A percentile compares a stretch with the other conserved stretches of the same genome.
phyloP scores from a whole-genome alignment of 164 flowering plant genomes.

The Brasenia schreberi region DNA sequence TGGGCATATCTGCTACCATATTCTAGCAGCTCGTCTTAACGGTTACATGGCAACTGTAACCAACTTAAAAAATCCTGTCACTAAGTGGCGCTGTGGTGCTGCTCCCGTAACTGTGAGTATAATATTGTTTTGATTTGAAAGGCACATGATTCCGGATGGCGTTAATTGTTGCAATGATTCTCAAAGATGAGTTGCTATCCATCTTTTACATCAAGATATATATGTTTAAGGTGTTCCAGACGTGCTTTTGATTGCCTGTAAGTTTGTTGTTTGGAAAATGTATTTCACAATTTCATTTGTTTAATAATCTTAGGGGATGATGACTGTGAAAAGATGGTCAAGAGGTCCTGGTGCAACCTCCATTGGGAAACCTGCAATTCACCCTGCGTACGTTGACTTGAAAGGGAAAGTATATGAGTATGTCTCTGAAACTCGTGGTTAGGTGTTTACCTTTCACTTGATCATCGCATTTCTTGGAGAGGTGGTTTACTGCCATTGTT shows the following conservation, averaged over 20 bases:
- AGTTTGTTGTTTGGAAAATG: neutral
- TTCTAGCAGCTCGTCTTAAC: conserved; percentile 90
- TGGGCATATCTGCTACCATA: conserved; percentile 88
- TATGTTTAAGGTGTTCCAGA: no score
- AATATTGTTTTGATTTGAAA: neutral
- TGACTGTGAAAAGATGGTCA: conserved; percentile 83
- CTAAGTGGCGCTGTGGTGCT: conserved; percentile 97
- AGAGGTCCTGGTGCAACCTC: conserved; percentile 53
- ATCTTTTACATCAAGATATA: no score
- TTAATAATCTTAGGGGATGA: conserved; percentile 50
- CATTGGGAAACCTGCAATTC: conserved; percentile 79
- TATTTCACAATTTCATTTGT: neutral
- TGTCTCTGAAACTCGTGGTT: conserved; percentile 10
- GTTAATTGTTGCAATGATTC: neutral
- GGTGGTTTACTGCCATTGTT: no score
- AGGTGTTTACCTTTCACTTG: no score
- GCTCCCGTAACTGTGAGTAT: conserved; percentile 75
- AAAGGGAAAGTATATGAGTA: conserved; percentile 94
- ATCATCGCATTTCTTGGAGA: no score
- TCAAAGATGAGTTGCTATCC: neutral
- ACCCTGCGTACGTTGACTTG: conserved; percentile 88
- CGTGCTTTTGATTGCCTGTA: no score
- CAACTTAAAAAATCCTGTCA: conserved; percentile 82
- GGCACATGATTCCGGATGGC: no score
- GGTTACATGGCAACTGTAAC: conserved; percentile 95